Conservation (phyloP, 495 filamentous ascomycete genomes). For the Xylaria palmicola region DNA sequence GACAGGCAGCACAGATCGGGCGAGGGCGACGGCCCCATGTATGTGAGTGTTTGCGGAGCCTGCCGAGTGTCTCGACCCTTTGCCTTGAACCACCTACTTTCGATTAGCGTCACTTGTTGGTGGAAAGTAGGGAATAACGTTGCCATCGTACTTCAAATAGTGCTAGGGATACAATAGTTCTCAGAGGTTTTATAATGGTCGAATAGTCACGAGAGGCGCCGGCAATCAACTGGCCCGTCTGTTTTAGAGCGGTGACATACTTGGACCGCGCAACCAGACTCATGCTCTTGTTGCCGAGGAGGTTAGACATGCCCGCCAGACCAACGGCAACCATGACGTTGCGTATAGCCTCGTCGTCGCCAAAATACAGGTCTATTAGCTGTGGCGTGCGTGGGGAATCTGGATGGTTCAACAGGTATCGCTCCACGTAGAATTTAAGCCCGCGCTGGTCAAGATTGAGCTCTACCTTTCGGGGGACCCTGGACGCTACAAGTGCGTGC, state of each 20-base stretch:
- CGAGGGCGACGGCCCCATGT: conserved; percentile 44
- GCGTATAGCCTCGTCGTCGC: conserved; percentile 32
- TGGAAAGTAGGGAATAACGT: background rate
- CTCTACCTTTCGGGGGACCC: conserved; percentile 28
- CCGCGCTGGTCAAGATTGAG: conserved; percentile 40
- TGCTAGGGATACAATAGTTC: conserved; percentile 41
- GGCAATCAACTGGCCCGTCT: conserved; percentile 35
- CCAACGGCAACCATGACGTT: conserved; percentile 53
- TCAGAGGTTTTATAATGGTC: conserved; percentile 7
- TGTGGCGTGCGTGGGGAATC: conserved; percentile 41
- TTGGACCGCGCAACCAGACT: conserved; percentile 38
- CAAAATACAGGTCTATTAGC: conserved; percentile 26
- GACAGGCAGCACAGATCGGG: conserved; percentile 34
- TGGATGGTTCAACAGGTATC: conserved; percentile 47
- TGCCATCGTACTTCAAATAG: conserved; percentile 43
- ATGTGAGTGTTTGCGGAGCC: conserved; percentile 44
- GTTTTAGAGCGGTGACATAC: conserved; percentile 42
- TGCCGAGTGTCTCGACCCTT: conserved; percentile 25
- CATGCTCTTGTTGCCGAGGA: conserved; percentile 43
- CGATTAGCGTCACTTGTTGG: conserved; percentile 9
- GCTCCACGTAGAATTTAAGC: conserved; percentile 47
- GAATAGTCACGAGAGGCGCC: conserved; percentile 23
- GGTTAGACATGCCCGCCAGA: conserved; percentile 46
- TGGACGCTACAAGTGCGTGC: conserved; percentile 12
- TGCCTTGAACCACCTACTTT: conserved; percentile 34